Evolutionary conservation across 1,284 basidiomycete genomes (phyloP).

Genomic region (Puccinia horiana): DNA sequence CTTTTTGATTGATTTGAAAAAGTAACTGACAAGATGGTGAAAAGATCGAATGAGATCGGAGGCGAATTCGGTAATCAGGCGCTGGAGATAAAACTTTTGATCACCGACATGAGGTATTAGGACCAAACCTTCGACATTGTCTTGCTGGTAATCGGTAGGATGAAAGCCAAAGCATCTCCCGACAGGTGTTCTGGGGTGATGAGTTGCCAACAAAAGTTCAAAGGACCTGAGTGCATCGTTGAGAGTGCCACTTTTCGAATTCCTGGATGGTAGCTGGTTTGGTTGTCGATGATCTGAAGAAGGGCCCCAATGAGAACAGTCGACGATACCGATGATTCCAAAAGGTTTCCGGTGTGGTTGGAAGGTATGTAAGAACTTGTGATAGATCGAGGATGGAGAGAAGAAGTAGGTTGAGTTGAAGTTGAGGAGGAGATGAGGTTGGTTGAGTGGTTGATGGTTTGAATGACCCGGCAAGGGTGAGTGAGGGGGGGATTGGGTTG

Average conservation of each 20-base stretch:
- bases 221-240: slow-evolving; percentile 39
- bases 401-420: slow-evolving; percentile 23
- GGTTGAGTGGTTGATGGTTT: not conserved
- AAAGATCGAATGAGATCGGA: slow-evolving; percentile 32
- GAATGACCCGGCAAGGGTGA: not conserved
- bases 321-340: slow-evolving; percentile 43
- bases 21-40: slow-evolving; percentile 19
- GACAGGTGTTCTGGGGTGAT: slow-evolving; percentile 38
- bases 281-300: not conserved
- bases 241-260: not conserved
- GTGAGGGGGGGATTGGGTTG: not conserved
- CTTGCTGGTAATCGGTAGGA: slow-evolving; percentile 32
- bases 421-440: slow-evolving; percentile 28
- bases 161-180: slow-evolving; percentile 38
- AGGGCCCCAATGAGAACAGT: slow-evolving; percentile 26
- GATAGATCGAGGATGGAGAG: slow-evolving; percentile 18
- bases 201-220: slow-evolving; percentile 19
- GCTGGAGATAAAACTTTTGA: slow-evolving; percentile 38
- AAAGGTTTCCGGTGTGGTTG: slow-evolving; percentile 36
- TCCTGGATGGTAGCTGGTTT: not conserved
- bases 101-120: slow-evolving; percentile 42
- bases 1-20: not conserved
- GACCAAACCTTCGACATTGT: slow-evolving; percentile 31
- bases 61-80: slow-evolving; percentile 32
- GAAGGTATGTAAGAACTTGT: slow-evolving; percentile 27